A percentile compares a stretch with the other conserved stretches of the same genome.
Conservation (phyloP, 2,329 filamentous ascomycete genomes). For the Fusarium mundagurra region DNA sequence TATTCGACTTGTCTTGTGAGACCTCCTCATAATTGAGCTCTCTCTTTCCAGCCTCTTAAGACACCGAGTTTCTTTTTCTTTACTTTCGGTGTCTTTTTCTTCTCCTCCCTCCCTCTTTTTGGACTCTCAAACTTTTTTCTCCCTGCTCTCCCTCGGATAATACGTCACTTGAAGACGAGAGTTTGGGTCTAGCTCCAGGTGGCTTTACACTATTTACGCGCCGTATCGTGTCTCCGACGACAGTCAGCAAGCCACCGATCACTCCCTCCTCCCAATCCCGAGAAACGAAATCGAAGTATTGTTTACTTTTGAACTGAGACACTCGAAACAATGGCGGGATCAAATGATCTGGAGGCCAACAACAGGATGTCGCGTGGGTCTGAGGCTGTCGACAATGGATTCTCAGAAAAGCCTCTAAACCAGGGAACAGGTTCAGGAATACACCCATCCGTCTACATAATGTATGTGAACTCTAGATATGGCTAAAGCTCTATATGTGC, state of each 20-base stretch:
- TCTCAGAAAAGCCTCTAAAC: conserved; percentile 44
- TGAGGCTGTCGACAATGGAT: background rate
- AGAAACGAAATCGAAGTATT: background rate
- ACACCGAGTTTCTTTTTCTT: background rate
- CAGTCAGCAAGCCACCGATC: conserved; percentile 8
- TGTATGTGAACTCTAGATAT: conserved; percentile 34
- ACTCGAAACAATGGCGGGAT: conserved; percentile 16
- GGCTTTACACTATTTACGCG: conserved; percentile 15
- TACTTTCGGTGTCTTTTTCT: background rate
- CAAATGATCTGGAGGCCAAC: conserved; percentile 22
- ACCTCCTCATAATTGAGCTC: conserved; percentile 7
- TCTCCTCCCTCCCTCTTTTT: background rate
- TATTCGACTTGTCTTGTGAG: conserved; percentile 10
- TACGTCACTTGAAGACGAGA: conserved; percentile 19
- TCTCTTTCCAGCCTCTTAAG: conserved; percentile 7
- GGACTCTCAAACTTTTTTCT: background rate
- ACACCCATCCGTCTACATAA: conserved; percentile 49
- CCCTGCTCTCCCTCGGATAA: background rate
- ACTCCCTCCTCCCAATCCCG: background rate
- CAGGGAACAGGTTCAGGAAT: conserved; percentile 26
- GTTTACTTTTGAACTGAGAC: conserved; percentile 1
- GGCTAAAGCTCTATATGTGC: background rate
- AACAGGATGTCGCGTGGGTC: conserved; percentile 2
- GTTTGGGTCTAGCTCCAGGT: conserved; percentile 18
- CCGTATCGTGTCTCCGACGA: conserved; percentile 2